Conservation (phyloP, 2,329 filamentous ascomycete genomes). For the Clonostachys byssicola region DNA sequence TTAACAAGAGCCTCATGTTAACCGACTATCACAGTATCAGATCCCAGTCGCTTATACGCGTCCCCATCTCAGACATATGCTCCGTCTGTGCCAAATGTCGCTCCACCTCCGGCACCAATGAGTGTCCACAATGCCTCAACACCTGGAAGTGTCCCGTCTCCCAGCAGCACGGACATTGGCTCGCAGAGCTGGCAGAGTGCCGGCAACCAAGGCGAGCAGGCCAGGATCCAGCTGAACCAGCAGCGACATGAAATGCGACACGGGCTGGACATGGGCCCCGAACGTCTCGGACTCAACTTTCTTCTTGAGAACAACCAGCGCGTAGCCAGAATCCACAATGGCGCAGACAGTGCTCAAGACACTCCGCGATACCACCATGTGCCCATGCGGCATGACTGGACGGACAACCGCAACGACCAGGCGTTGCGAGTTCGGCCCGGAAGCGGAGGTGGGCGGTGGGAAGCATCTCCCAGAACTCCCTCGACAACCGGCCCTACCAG, state of each 20-base stretch:
- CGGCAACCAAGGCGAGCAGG: conserved; percentile 1
- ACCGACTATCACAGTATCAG: too few relatives aligned
- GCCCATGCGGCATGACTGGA: conserved; percentile 48
- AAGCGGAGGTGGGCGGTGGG: not conserved
- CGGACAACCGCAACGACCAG: conserved; percentile 17
- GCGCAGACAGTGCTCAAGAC: conserved; percentile 42
- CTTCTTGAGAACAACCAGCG: conserved; percentile 60
- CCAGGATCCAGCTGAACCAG: conserved; percentile 28
- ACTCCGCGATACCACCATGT: conserved; percentile 35
- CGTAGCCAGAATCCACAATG: conserved; percentile 45
- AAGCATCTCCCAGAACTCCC: not conserved
- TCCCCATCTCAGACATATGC: conserved; percentile 22
- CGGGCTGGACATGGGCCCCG: conserved; percentile 56
- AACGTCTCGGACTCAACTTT: conserved; percentile 70
- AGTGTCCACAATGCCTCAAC: conserved; percentile 28
- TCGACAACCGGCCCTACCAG: not conserved
- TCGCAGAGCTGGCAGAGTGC: not conserved
- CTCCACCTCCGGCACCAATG: conserved; percentile 5
- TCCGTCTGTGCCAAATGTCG: conserved; percentile 9
- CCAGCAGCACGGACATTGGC: conserved; percentile 15
- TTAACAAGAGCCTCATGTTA: not conserved
- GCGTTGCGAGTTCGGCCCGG: conserved; percentile 9
- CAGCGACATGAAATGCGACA: conserved; percentile 47
- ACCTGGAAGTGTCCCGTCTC: conserved; percentile 29
- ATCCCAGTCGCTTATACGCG: conserved; percentile 2